Conservation (phyloP, 768 basidiomycete species). For the Tulasnella sp. region DNA sequence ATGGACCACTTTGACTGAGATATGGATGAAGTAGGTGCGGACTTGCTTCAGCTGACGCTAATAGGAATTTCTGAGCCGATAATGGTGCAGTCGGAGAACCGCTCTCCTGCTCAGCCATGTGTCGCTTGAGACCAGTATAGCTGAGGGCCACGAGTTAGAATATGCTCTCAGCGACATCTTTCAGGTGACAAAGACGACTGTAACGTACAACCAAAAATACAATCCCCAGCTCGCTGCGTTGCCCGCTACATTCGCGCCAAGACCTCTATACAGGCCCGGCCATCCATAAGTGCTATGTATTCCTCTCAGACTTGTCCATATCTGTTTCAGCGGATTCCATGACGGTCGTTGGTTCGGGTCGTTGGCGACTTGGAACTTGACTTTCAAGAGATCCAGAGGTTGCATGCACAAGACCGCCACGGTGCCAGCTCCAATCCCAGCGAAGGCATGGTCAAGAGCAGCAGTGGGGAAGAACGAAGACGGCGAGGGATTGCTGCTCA, state of each 20-base stretch:
- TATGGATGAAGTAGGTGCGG: conserved; percentile 33
- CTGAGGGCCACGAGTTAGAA: conserved; percentile 30
- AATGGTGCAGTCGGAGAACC: conserved; percentile 55
- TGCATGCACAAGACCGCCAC: conserved; percentile 93
- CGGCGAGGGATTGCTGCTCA: background rate
- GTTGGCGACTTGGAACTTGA: conserved; percentile 84
- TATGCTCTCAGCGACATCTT: conserved; percentile 50
- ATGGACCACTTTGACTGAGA: conserved; percentile 8
- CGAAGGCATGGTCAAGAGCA: conserved; percentile 70
- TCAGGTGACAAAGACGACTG: background rate
- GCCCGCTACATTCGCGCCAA: conserved; percentile 83
- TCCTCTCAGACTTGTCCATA: conserved; percentile 61
- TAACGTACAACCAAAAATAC: conserved; percentile 90
- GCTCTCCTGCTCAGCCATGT: conserved; percentile 38
- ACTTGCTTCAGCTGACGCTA: conserved; percentile 96
- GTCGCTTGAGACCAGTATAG: conserved; percentile 87
- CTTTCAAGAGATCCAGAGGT: conserved; percentile 90
- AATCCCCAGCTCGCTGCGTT: conserved; percentile 96
- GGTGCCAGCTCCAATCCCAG: conserved; percentile 87
- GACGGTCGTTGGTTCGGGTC: conserved; percentile 41
- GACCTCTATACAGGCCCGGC: conserved; percentile 80
- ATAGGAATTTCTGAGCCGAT: conserved; percentile 66
- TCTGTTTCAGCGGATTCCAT: conserved; percentile 42
- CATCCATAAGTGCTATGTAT: conserved; percentile 69
- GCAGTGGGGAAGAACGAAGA: conserved; percentile 17